Conservation (phyloP, 495 filamentous ascomycete species). For the Neohortaea acidophila region DNA sequence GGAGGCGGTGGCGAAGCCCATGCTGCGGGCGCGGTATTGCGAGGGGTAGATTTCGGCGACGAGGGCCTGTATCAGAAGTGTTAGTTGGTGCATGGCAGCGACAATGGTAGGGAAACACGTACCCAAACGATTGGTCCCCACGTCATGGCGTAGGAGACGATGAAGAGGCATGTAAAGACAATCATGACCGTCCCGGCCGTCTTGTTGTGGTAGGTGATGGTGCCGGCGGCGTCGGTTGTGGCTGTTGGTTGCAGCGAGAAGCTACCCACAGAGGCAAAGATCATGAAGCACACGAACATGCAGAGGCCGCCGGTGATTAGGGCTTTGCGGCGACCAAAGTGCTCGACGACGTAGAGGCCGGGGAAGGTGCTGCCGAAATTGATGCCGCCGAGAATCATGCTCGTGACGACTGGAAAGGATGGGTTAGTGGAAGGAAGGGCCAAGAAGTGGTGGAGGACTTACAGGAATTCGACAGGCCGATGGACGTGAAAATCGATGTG, state of each 20-base stretch:
- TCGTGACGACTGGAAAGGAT: neutral
- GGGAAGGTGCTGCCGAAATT: constrained; percentile 27
- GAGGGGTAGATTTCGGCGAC: constrained; percentile 76
- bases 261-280: constrained; percentile 27
- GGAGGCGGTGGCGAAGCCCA: constrained; percentile 48
- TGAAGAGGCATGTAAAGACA: constrained; percentile 60
- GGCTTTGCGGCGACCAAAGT: constrained; percentile 23
- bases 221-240: constrained; percentile 34
- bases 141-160: constrained; percentile 39
- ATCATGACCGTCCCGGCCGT: constrained; percentile 58
- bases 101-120: no score
- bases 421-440: neutral
- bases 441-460: neutral
- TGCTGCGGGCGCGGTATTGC: constrained; percentile 48
- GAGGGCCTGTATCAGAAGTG: no score
- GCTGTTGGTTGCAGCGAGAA: constrained; percentile 22
- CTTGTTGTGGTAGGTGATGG: neutral
- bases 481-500: constrained; percentile 23
- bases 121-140: constrained; percentile 82
- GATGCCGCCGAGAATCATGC: constrained; percentile 25
- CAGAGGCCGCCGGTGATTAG: constrained; percentile 24
- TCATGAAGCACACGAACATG: constrained; percentile 29
- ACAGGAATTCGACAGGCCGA: constrained; percentile 19
- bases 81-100: no score
- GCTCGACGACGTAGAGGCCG: constrained; percentile 28